Percentiles rank a stretch among this genome's conserved stretches.
These are phyloP conservation scores for Aspergillus ibericus DNA, from an alignment of 2,329 filamentous ascomycete genomes.

Conservation along the genomic window DNA sequence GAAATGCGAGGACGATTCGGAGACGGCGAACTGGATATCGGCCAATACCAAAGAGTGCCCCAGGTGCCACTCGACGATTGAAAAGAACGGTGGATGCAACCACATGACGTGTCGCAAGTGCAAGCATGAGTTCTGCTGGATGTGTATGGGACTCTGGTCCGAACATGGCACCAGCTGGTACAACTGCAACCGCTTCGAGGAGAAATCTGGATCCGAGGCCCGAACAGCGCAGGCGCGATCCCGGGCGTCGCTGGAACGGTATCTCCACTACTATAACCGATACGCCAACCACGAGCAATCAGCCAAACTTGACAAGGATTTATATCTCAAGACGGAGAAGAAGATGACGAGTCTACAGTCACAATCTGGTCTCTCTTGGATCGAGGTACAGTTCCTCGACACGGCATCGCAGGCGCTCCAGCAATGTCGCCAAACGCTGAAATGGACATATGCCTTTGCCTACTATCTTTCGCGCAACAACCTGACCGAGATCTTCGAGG, in stretches of 20 bases:
- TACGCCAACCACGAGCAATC: conserved; percentile 99
- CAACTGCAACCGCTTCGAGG: conserved; percentile 96
- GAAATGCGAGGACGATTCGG: conserved; percentile 97
- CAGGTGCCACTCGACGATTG: conserved; percentile 92
- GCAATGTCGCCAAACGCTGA: conserved; percentile 95
- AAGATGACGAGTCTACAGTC: conserved; percentile 98
- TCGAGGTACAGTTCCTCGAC: conserved; percentile 96
- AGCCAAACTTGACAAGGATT: conserved; percentile 92
- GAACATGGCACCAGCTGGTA: conserved; percentile 99
- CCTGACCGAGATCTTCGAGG: conserved; percentile 93
- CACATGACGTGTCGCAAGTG: conserved; percentile 98
- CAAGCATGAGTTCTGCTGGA: conserved; percentile 98
- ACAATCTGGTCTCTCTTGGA: conserved; percentile 95
- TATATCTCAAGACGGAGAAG: conserved; percentile 94
- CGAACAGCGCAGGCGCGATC: conserved; percentile 90
- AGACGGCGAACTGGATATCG: conserved; percentile 99
- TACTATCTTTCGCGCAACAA: conserved; percentile 98
- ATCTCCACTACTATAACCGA: conserved; percentile 97
- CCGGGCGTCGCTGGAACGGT: conserved; percentile 87
- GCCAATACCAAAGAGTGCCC: conserved; percentile 99
- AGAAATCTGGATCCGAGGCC: conserved; percentile 89
- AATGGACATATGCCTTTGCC: conserved; percentile 99
- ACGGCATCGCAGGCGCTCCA: conserved; percentile 90
- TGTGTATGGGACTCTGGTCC: conserved; percentile 99
- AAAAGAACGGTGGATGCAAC: conserved; percentile 98